Evolutionary conservation across 805 yeast genomes (phyloP).

Genomic region (Candida orba): DNA sequence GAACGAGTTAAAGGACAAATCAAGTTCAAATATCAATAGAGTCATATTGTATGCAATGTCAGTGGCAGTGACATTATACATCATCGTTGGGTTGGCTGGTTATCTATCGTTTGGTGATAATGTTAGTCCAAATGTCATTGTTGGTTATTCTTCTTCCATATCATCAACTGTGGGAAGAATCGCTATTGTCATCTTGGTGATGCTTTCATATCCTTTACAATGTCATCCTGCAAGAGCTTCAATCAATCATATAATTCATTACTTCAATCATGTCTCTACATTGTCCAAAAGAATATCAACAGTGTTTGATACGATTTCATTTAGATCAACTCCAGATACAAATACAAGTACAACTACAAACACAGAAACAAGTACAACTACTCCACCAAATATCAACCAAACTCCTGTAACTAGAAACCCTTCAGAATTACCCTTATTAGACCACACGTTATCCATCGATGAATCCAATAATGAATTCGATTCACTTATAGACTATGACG

Average conservation of each 20-base stretch:
- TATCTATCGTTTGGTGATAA: slow-evolving; percentile 81
- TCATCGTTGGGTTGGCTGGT: slow-evolving; percentile 73
- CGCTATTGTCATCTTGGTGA: slow-evolving; percentile 73
- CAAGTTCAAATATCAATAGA: slow-evolving; percentile 37
- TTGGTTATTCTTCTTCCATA: slow-evolving; percentile 58
- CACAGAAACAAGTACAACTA: slow-evolving; percentile 1
- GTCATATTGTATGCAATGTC: slow-evolving; percentile 50
- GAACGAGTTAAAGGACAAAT: slow-evolving; percentile 63
- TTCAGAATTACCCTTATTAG: slow-evolving; percentile 3
- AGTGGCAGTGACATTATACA: slow-evolving; percentile 54
- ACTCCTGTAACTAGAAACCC: slow-evolving; percentile 1
- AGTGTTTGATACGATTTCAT: slow-evolving; percentile 3
- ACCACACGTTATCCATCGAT: not conserved
- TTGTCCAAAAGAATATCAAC: slow-evolving; percentile 18
- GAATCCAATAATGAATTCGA: slow-evolving; percentile 5
- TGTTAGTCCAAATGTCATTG: slow-evolving; percentile 73
- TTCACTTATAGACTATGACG: slow-evolving; percentile 19
- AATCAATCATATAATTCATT: slow-evolving; percentile 61
- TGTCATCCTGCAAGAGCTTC: slow-evolving; percentile 88
- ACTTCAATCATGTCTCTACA: slow-evolving; percentile 27
- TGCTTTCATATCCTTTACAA: slow-evolving; percentile 83
- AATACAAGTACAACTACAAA: slow-evolving; percentile 1
- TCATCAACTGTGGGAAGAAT: slow-evolving; percentile 74
- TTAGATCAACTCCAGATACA: too few relatives aligned
- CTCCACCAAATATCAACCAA: not conserved